Evolutionary conservation across 1,284 basidiomycete genomes (phyloP), one percentile per base, ranked within the genome.

Genomic region (Ganoderma lucidum): DNA sequence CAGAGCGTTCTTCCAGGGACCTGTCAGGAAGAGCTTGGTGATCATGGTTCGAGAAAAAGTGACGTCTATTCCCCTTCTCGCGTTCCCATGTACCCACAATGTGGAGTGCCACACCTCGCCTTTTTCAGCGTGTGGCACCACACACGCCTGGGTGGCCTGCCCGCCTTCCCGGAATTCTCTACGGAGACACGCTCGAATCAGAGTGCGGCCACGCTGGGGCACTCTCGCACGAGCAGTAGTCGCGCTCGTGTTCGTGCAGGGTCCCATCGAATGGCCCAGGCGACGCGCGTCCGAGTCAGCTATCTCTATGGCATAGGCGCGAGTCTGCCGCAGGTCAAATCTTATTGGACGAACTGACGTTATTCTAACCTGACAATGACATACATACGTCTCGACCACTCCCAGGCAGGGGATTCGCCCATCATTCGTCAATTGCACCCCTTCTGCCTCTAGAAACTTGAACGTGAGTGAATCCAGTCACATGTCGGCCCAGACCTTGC

Each of bases 381-480:
- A 30, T 61, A 28, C 59, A 61, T 61, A 12, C 59, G 59, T 61
- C 59, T 39, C 59, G 37, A 61, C n/a, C 59, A 61, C 59, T 61
- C 59, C 39, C 59, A 42, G 39, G 59, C 39, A 32, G 39, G 39
- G 35, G 19, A n/a, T 19, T 35, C 17, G 32, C 59, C 39, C 19
- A 42, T 9, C 3, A 12, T 30, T 28, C 39, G 39, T 8, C 59
- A 61, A 28, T 39, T 39, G 19, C 56, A n/a, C 30, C 56, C 56
- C 55, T 8, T 39, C 17, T n/a, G 37, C 39, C 37, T 61, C 39
- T 44, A 14, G 39, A 28, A 23, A 39, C 10, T 19, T 59, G 35
- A 23, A n/a, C 17, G 56, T 59, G 35, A 59, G 56, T 59, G 19
- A 10, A 6, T 23, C 59, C n/a, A 15, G 1, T 41, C 59, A 61